These are phyloP conservation scores for Mycothermus thermophilus DNA, from an alignment of 495 filamentous ascomycete genomes.

Conservation along the genomic window DNA sequence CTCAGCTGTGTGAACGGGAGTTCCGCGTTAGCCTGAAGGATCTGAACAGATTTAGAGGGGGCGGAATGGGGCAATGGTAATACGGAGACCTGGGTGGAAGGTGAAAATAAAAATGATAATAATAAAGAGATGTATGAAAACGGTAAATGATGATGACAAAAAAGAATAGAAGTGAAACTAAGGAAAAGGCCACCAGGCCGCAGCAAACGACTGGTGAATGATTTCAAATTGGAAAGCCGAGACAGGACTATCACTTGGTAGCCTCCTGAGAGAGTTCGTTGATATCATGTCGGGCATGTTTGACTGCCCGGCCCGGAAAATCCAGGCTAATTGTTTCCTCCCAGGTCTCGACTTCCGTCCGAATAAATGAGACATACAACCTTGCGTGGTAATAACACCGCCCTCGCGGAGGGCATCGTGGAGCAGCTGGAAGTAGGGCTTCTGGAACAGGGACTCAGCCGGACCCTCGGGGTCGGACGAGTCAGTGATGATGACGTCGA, in stretches of 20 bases:
- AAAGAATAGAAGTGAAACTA: neutral
- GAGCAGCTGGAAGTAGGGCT: slow-evolving; percentile 93
- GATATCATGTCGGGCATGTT: slow-evolving; percentile 13
- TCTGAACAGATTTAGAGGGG: neutral
- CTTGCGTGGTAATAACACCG: slow-evolving; percentile 99
- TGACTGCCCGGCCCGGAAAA: slow-evolving; percentile 13
- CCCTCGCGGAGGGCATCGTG: slow-evolving; percentile 78
- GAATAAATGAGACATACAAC: slow-evolving; percentile 81
- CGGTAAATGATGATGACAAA: slow-evolving; percentile 3
- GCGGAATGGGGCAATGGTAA: neutral
- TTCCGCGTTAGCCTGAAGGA: slow-evolving; percentile 14
- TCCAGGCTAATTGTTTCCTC: slow-evolving; percentile 12
- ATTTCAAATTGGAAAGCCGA: too few relatives aligned
- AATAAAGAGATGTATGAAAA: too few relatives aligned
- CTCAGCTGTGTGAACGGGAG: slow-evolving; percentile 50
- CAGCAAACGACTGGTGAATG: too few relatives aligned
- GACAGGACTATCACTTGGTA: slow-evolving; percentile 22
- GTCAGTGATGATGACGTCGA: slow-evolving; percentile 99
- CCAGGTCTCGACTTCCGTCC: slow-evolving; percentile 21
- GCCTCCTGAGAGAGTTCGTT: slow-evolving; percentile 13
- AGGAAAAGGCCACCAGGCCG: too few relatives aligned
- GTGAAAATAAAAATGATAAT: too few relatives aligned
- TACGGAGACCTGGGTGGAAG: too few relatives aligned
- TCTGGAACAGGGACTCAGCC: slow-evolving; percentile 91
- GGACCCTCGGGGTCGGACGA: slow-evolving; percentile 95